phyloP scores from a whole-genome alignment of 1,284 basidiomycete genomes.

The Papiliotrema terrestris region DNA sequence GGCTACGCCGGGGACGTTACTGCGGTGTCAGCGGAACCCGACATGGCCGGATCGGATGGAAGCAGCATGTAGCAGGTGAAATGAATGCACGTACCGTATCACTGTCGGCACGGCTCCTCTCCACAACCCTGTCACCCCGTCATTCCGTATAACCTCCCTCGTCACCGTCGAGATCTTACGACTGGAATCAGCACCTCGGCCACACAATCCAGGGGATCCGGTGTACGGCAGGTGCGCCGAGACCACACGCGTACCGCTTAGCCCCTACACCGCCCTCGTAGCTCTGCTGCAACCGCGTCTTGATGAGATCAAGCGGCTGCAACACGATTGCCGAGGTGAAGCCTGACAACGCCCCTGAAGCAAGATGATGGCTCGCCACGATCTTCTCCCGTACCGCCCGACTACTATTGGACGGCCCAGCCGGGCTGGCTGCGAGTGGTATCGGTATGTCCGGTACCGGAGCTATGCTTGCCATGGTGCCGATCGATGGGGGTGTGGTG shows the following conservation, averaged over 20 bases:
- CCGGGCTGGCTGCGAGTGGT: no score
- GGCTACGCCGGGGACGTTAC: slow-evolving; percentile 90
- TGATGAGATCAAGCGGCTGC: slow-evolving; percentile 68
- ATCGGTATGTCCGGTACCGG: no score
- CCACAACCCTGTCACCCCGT: slow-evolving; percentile 56
- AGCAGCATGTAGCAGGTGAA: not conserved
- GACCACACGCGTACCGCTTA: slow-evolving; percentile 21
- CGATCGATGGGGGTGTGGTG: no score
- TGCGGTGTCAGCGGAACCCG: slow-evolving; percentile 41
- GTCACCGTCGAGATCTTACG: slow-evolving; percentile 26
- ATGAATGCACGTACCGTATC: slow-evolving; percentile 55
- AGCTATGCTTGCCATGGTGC: no score
- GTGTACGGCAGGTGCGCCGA: not conserved
- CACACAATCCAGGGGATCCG: not conserved
- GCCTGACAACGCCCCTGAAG: slow-evolving; percentile 46
- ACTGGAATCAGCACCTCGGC: slow-evolving; percentile 9
- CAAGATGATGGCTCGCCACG: slow-evolving; percentile 43
- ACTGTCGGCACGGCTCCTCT: slow-evolving; percentile 80
- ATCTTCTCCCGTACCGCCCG: slow-evolving; percentile 6
- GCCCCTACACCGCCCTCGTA: slow-evolving; percentile 19
- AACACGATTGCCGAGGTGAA: slow-evolving; percentile 45
- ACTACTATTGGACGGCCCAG: no score
- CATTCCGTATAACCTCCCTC: slow-evolving; percentile 44
- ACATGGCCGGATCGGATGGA: no score
- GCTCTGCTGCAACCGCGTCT: slow-evolving; percentile 77